Base-by-base conservation (phyloP, 257 asterid species). In the Fraxinus americana region DNA sequence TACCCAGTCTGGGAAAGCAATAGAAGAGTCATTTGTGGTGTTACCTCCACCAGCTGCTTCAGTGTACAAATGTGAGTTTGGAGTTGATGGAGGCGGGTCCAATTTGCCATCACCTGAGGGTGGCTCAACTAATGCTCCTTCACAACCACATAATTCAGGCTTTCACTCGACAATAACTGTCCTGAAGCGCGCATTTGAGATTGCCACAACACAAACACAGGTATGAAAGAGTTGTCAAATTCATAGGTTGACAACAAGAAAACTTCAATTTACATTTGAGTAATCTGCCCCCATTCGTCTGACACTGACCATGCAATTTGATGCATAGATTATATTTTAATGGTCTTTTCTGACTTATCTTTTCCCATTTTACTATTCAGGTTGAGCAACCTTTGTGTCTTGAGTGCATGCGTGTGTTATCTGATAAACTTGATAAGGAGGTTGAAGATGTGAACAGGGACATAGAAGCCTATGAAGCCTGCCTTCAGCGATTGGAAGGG, bases 11-110 rank as follows among this genome's bases (percentile, higher is more conserved):
- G 97, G 95, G 57, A 96, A 87, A 89, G 90, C 96, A 68, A 91
- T 96, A 85, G 99, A 96, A 67, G 99, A 93, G 80, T 96, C 99
- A 11, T 96, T 96, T 67, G 98, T 96, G 75, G 97, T 96, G 25
- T 81, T 96, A 85, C 99, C 99, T 81, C 98, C 98, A 32, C 99
- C 98, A 27, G 99, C 97, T 54, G 98, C 99, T 80, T 96, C 98
- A 1, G 98, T 96, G 72, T 96, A 96, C 79, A 89, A 90, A 35
- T 87, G 85, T 65, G 99, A 93, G 71, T 86, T 91, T 83, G 90
- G 87, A 78, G 83, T 88, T 71, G 95, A 89, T 86, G 98, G 92
- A 78, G 83, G 84, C 38, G 96, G 89, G 63, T 63, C 87, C 81
- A 90, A 80, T 79, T 82, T 87, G 75, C 92, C 89, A 30, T 84